Base-by-base conservation (phyloP, 2,329 filamentous ascomycete species). In the Pseudogymnoascus verrucosus region DNA sequence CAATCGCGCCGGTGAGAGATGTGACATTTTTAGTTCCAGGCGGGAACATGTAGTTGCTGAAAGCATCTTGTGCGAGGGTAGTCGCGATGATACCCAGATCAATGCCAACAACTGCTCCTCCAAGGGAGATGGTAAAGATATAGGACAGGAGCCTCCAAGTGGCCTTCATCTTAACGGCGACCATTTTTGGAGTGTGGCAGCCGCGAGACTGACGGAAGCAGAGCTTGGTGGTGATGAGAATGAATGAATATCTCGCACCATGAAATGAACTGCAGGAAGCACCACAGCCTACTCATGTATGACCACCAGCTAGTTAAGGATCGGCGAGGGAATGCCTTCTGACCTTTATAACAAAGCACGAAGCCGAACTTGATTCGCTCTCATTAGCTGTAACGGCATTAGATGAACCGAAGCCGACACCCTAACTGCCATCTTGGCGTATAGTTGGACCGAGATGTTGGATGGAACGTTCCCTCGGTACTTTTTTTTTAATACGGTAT, bases 331-430 rank as follows among this genome's bases (percentile, higher is more conserved):
- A 12, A 21, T 34, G 51, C 51, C 51, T 57, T 57, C 51, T 57
- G 51, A 57, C 28, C 51, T 57, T 57, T 57, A 57, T 57, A 57
- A 34, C 51, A 57, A 57, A 57, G 28, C 51, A 57, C 51, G 28
- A 57, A 34, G 51, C 26, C 3, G 5, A 7, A 1, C 26, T 57
- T 57, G 51, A 57, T 57, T 57, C 51, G 51, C 26, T 57, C 26
- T 57, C 26, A 34, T 34, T 11, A 28, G 4, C 51, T 57, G 26
- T 10, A 57, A 16, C 51, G 51, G 51, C 28, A 57, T 34, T 10
- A 57, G 26, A 57, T 57, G 16, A 57, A 34, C 51, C 51, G 51
- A 57, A 34, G 26, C 51, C 28, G 51, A 19, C 26, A 57, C 28
- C 26, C 47, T 28, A 57, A 34, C 28, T 57, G n/a, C 28, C 28